These are phyloP conservation scores for Gynostemma pentaphyllum DNA, from an alignment of 306 rosid species.

Conservation along the genomic window DNA sequence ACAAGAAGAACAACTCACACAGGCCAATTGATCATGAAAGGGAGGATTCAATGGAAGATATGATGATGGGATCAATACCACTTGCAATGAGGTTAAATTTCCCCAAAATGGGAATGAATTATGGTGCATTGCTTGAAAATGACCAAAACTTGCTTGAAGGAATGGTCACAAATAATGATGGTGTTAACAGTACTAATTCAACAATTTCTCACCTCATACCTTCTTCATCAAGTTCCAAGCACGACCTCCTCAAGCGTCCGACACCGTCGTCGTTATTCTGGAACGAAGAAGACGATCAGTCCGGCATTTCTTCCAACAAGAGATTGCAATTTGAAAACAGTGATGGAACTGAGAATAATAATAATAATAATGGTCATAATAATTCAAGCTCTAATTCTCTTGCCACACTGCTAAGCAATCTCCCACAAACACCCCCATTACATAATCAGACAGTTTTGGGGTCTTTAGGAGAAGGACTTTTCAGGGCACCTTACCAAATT, in stretches of 20 bases:
- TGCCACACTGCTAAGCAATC: slow-evolving; percentile 35
- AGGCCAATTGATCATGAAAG: slow-evolving; percentile 38
- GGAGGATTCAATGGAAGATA: slow-evolving; percentile 49
- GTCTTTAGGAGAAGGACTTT: slow-evolving; percentile 19
- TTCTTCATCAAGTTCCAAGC: slow-evolving; percentile 7
- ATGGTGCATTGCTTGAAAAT: slow-evolving; percentile 31
- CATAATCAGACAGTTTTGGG: slow-evolving; percentile 44
- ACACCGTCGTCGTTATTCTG: slow-evolving; percentile 36
- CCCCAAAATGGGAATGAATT: slow-evolving; percentile 28
- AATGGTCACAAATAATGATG: not conserved
- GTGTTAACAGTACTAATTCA: not conserved
- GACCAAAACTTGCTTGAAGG: slow-evolving; percentile 45
- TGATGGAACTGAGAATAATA: not conserved
- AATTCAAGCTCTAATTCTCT: slow-evolving; percentile 23
- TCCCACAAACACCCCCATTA: slow-evolving; percentile 45
- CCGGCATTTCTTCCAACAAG: slow-evolving; percentile 27
- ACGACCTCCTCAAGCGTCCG: slow-evolving; percentile 28
- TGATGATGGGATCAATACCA: slow-evolving; percentile 42
- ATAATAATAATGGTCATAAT: slow-evolving; percentile 21
- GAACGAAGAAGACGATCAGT: slow-evolving; percentile 24
- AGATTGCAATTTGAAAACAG: slow-evolving; percentile 31
- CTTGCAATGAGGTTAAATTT: slow-evolving; percentile 34
- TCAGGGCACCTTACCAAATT: slow-evolving; percentile 29
- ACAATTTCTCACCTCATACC: slow-evolving; percentile 9
- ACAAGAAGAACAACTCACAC: slow-evolving; percentile 55